Evolutionary conservation across 306 rosid species (phyloP).

Genomic region (apple (Malus domestica)): DNA sequence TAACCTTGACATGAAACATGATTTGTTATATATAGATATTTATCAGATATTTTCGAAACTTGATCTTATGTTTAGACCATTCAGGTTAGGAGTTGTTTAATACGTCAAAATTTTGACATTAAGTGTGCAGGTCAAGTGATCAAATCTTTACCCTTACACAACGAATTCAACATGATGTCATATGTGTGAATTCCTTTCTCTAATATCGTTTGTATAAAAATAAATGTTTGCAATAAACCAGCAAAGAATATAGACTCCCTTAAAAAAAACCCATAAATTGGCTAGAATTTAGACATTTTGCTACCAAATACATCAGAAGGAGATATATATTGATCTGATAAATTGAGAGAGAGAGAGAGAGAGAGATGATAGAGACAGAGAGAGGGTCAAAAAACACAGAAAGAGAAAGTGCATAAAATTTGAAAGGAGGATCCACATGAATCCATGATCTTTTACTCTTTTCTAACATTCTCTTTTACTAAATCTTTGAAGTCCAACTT

Average conservation of each 20-base stretch:
- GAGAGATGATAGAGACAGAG: background rate
- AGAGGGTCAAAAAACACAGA: slow-evolving; percentile 8
- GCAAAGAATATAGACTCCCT: background rate
- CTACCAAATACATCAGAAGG: background rate
- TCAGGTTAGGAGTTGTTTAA: too few species aligned
- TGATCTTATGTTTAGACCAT: background rate
- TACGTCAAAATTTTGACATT: too few species aligned
- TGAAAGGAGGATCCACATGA: slow-evolving; percentile 12
- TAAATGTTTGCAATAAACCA: background rate
- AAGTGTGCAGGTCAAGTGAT: too few species aligned
- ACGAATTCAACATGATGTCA: too few species aligned
- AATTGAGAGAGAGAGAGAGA: background rate
- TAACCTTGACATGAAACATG: background rate
- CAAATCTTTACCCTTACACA: too few species aligned
- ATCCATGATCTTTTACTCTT: background rate
- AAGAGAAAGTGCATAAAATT: background rate
- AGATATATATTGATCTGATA: too few species aligned
- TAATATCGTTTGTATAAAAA: background rate
- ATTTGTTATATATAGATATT: background rate
- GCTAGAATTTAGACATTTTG: background rate
- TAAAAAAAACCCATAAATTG: background rate
- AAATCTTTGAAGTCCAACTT: slow-evolving; percentile 27
- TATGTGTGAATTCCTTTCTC: too few species aligned
- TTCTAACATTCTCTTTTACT: background rate
- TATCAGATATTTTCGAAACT: background rate